Percentiles rank a stretch among this genome's conserved stretches.
Conservation (phyloP, 352 stramenopile species). For the Pythium myriotylum region DNA sequence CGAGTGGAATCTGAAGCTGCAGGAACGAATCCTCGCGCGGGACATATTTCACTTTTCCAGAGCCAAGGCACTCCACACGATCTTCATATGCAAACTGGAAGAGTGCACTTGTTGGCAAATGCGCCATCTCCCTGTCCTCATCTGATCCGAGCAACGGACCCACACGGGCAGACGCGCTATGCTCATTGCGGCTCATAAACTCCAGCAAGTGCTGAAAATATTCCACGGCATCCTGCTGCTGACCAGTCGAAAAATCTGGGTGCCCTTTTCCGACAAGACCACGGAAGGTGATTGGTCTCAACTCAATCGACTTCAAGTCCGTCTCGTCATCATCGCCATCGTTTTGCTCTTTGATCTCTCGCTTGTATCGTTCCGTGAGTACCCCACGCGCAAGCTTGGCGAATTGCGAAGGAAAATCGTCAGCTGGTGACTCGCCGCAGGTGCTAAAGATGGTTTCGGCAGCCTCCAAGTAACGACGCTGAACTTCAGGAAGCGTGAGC, state of each 20-base stretch:
- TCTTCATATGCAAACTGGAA: constrained; percentile 94
- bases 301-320: constrained; percentile 28
- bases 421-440: constrained; percentile 27
- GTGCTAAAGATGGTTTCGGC: constrained; percentile 61
- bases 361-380: constrained; percentile 85
- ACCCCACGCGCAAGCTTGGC: constrained; percentile 91
- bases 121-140: constrained; percentile 33
- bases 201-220: constrained; percentile 98
- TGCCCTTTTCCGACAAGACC: constrained; percentile 94
- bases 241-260: constrained; percentile 95
- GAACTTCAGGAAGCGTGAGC: constrained; percentile 76
- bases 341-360: constrained; percentile 24
- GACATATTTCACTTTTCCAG: constrained; percentile 89
- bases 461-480: constrained; percentile 69
- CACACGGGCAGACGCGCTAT: constrained; percentile 49
- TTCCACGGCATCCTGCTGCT: constrained; percentile 98
- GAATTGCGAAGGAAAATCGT: constrained; percentile 92
- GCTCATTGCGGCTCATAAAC: constrained; percentile 88
- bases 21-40: constrained; percentile 78
- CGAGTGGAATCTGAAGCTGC: constrained; percentile 87
- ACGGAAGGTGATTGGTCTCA: constrained; percentile 95
- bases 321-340: constrained; percentile 20
- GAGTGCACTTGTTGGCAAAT: constrained; percentile 75
- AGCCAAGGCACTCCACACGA: constrained; percentile 74
- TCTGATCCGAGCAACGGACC: constrained; percentile 37